Conservation (phyloP, 495 filamentous ascomycete species). For the Neurospora hispaniola region DNA sequence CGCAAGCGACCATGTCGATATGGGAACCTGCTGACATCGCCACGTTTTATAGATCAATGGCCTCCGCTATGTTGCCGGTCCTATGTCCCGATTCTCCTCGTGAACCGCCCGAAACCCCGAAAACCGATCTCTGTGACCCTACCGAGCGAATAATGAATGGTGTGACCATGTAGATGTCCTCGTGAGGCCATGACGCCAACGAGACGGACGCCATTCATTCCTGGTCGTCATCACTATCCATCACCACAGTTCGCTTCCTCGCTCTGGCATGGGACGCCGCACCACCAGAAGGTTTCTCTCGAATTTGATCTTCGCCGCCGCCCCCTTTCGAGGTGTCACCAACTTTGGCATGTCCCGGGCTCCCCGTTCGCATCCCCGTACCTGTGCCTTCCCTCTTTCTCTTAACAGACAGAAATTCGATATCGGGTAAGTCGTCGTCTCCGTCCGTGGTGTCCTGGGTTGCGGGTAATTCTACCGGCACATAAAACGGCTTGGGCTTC, state of each 20-base stretch:
- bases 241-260: neutral
- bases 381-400: neutral
- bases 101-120: neutral
- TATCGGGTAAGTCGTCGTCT: constrained; percentile 27
- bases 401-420: constrained; percentile 20
- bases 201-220: neutral
- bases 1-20: neutral
- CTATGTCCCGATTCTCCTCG: neutral
- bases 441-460: constrained; percentile 20
- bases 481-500: constrained; percentile 18
- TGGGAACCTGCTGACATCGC: neutral
- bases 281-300: neutral
- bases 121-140: neutral
- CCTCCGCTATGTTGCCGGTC: neutral
- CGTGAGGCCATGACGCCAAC: neutral
- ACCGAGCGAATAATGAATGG: neutral
- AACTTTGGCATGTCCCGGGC: constrained; percentile 3
- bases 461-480: constrained; percentile 19
- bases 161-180: neutral
- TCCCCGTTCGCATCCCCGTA: neutral
- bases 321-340: neutral
- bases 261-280: neutral
- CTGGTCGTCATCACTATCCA: constrained; percentile 4
- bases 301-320: neutral
- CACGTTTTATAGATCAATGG: neutral